These are phyloP conservation scores for Leccinum disarticulatum DNA, from an alignment of 768 basidiomycete species.

Conservation along the genomic window DNA sequence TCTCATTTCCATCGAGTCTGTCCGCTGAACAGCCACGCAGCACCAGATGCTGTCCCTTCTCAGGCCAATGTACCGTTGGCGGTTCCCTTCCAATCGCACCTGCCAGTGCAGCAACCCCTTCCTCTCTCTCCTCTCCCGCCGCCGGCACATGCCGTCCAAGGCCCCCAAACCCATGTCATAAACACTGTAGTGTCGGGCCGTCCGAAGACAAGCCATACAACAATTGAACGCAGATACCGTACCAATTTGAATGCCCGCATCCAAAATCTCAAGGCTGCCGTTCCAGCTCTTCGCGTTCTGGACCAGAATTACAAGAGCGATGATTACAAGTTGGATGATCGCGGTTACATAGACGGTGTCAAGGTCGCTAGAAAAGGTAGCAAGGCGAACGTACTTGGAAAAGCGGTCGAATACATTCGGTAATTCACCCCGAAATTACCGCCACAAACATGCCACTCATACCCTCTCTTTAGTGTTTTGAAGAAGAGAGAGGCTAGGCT, in stretches of 20 bases:
- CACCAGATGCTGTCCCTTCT: slow-evolving; percentile 21
- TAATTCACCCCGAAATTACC: slow-evolving; percentile 29
- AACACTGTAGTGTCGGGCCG: slow-evolving; percentile 18
- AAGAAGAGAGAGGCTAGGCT: slow-evolving; percentile 76
- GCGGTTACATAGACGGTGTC: slow-evolving; percentile 90
- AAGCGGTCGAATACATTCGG: slow-evolving; percentile 87
- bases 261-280: slow-evolving; percentile 73
- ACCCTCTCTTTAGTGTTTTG: slow-evolving; percentile 51
- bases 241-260: slow-evolving; percentile 89
- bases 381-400: slow-evolving; percentile 88
- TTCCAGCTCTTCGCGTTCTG: slow-evolving; percentile 79
- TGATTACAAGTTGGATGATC: slow-evolving; percentile 62
- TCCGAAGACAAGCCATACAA: slow-evolving; percentile 84
- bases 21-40: slow-evolving; percentile 12
- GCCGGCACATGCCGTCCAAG: slow-evolving; percentile 24
- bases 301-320: slow-evolving; percentile 51
- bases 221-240: slow-evolving; percentile 85
- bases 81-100: slow-evolving; percentile 40
- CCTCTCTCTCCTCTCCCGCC: slow-evolving; percentile 43
- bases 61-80: slow-evolving; percentile 13
- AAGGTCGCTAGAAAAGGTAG: slow-evolving; percentile 88
- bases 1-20: background rate
- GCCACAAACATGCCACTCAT: slow-evolving; percentile 4
- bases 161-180: slow-evolving; percentile 24
- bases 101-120: slow-evolving; percentile 14